Conservation (phyloP, 306 rosid genomes). For the Trifolium fragiferum region DNA sequence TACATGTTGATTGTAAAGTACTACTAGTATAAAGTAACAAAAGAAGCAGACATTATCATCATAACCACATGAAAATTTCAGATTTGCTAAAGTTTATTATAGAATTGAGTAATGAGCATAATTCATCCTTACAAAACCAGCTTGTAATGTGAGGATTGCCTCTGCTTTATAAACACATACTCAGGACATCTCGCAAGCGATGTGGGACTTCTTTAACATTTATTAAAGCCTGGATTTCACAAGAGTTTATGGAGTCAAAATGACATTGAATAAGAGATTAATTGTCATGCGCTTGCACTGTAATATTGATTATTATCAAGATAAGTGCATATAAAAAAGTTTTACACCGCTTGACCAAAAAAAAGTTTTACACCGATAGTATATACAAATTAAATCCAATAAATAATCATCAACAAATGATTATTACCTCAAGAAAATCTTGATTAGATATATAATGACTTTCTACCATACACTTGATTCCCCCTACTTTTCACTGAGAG, state of each 20-base stretch:
- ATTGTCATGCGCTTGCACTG: not conserved
- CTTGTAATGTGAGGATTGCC: no score
- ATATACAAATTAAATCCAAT: not conserved
- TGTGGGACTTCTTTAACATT: no score
- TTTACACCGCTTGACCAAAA: not conserved
- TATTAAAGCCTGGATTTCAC: not conserved
- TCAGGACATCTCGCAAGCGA: no score
- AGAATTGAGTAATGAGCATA: no score
- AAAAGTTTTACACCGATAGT: not conserved
- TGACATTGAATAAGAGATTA: not conserved
- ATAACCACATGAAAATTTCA: conserved; percentile 3
- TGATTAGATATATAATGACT: conserved; percentile 80
- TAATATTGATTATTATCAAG: no score
- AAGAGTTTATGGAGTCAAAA: conserved; percentile 20
- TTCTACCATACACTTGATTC: conserved; percentile 65
- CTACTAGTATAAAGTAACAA: no score
- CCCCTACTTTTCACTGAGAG: conserved; percentile 67
- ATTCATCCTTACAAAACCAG: no score
- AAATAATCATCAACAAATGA: conserved; percentile 11
- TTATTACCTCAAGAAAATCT: conserved; percentile 85
- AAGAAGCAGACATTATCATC: not conserved
- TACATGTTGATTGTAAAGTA: no score
- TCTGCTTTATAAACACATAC: no score
- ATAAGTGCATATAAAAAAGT: not conserved
- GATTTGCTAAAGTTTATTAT: not conserved